Evolutionary conservation across 2,329 filamentous ascomycete genomes (phyloP).

Genomic region (Gaeumannomyces sp.): DNA sequence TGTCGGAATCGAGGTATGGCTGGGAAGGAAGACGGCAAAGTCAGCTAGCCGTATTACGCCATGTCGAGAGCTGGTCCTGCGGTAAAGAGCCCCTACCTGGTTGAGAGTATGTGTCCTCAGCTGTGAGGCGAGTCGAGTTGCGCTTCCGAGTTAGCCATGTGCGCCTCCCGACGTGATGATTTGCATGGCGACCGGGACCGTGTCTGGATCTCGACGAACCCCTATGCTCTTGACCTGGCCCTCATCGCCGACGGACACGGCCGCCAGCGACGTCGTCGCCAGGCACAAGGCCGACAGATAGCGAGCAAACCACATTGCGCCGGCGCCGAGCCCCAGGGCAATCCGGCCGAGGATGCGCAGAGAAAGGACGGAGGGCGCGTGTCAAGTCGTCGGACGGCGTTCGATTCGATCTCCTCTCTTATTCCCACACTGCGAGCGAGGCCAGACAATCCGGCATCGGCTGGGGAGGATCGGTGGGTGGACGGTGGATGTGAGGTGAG

Average conservation of each 20-base stretch:
- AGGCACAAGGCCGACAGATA: conserved; percentile 42
- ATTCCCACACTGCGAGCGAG: too few relatives aligned
- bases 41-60: background rate
- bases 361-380: too few relatives aligned
- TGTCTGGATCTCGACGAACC: conserved; percentile 27
- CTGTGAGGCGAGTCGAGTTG: conserved; percentile 35
- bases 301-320: conserved; percentile 38
- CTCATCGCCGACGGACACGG: conserved; percentile 41
- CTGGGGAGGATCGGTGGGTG: too few relatives aligned
- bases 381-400: too few relatives aligned
- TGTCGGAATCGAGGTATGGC: conserved; percentile 96
- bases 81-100: conserved; percentile 51
- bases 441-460: too few relatives aligned
- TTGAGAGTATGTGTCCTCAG: conserved; percentile 80
- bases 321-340: conserved; percentile 2
- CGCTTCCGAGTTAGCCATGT: conserved; percentile 10
- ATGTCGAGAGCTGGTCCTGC: conserved; percentile 5
- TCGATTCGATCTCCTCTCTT: too few relatives aligned
- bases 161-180: conserved; percentile 12
- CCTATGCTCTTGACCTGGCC: conserved; percentile 43
- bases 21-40: conserved; percentile 29
- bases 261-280: conserved; percentile 40
- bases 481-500: too few relatives aligned
- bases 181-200: conserved; percentile 11
- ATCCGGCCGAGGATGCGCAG: background rate